These are phyloP conservation scores for Lasiosphaeria ovina DNA, from an alignment of 495 filamentous ascomycete species.

Conservation along the genomic window DNA sequence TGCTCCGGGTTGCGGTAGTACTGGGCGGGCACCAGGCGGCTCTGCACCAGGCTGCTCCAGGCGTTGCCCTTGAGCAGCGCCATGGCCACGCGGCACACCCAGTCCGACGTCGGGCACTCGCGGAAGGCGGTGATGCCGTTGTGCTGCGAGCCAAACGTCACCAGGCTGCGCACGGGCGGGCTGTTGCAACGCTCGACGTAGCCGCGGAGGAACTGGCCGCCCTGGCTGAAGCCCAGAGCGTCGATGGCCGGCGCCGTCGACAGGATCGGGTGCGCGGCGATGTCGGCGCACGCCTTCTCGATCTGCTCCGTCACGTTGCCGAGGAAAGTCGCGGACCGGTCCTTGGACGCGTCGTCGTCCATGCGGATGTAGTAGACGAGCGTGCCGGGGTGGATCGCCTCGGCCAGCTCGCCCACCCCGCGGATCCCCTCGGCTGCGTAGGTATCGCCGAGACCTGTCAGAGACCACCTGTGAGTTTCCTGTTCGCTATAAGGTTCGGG, in stretches of 20 bases:
- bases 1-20: conserved; percentile 81
- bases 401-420: conserved; percentile 62
- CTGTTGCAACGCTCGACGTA: conserved; percentile 87
- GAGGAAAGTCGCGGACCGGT: conserved; percentile 83
- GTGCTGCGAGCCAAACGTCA: conserved; percentile 92
- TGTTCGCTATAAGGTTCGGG: background rate
- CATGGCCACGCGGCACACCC: conserved; percentile 75
- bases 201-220: conserved; percentile 92
- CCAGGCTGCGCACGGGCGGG: conserved; percentile 74
- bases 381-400: conserved; percentile 74
- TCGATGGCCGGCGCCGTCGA: conserved; percentile 79
- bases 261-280: conserved; percentile 74
- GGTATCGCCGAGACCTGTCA: conserved; percentile 55
- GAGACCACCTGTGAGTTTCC: background rate
- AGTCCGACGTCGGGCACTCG: conserved; percentile 63
- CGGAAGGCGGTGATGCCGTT: conserved; percentile 86
- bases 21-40: conserved; percentile 82
- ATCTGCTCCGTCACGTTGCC: conserved; percentile 86
- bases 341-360: conserved; percentile 58
- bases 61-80: conserved; percentile 68
- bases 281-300: conserved; percentile 72
- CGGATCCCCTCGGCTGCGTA: conserved; percentile 74
- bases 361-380: conserved; percentile 80
- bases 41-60: conserved; percentile 75
- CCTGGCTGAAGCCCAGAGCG: conserved; percentile 91